Evolutionary conservation across 2,329 filamentous ascomycete genomes (phyloP).

Genomic region (Ceratocystis destructans): DNA sequence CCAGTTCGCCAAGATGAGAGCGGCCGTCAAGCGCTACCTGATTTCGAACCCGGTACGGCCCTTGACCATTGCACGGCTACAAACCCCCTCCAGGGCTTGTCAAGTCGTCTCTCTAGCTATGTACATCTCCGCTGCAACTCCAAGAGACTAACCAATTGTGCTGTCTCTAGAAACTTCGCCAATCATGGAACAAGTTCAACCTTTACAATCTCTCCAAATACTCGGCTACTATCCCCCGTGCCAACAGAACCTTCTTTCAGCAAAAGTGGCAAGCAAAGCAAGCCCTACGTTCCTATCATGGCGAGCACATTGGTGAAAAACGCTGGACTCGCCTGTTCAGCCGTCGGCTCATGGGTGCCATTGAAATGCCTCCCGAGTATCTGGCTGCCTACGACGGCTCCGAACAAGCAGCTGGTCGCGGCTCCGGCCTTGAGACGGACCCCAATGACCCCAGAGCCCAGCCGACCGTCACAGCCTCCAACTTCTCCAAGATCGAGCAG

Average conservation of each 20-base stretch:
- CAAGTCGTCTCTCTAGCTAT: not conserved
- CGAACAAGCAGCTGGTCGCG: conserved; percentile 68
- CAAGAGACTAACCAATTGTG: not conserved
- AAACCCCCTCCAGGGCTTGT: not conserved
- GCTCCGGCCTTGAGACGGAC: conserved; percentile 47
- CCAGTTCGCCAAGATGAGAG: conserved; percentile 20
- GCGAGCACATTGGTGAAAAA: conserved; percentile 82
- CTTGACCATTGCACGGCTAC: conserved; percentile 9
- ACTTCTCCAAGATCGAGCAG: conserved; percentile 21
- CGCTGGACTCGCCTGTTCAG: conserved; percentile 93
- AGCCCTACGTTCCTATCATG: conserved; percentile 73
- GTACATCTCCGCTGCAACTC: not conserved
- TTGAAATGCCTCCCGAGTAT: conserved; percentile 70
- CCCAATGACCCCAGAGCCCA: conserved; percentile 19
- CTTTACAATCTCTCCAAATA: conserved; percentile 69
- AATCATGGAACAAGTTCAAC: conserved; percentile 97
- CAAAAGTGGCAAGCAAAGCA: conserved; percentile 96
- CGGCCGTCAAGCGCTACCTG: conserved; percentile 21
- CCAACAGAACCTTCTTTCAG: conserved; percentile 69
- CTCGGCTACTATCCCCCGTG: conserved; percentile 30
- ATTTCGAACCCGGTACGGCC: conserved; percentile 19
- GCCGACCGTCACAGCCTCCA: conserved; percentile 21
- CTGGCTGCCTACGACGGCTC: conserved; percentile 73
- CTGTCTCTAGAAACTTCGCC: conserved; percentile 62
- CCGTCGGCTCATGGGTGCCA: conserved; percentile 63